Percentiles rank a stretch among this genome's conserved stretches.
These are phyloP conservation scores for Diaporthe capsici DNA, from an alignment of 2,329 filamentous ascomycete genomes.

Conservation along the genomic window DNA sequence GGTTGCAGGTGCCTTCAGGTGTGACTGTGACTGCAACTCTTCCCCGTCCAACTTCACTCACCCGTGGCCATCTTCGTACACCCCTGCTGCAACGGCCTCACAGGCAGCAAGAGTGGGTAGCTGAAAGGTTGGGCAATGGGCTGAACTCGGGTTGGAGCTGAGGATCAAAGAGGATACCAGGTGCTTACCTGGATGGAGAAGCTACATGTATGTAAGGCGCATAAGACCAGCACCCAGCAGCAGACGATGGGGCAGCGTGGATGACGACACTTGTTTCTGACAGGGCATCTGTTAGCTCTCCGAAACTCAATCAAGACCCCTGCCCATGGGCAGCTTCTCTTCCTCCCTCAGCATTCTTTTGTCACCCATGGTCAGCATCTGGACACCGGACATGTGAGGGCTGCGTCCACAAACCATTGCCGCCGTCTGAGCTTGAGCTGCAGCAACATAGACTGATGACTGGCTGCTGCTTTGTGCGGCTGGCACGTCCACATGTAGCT, in stretches of 20 bases:
- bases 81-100: background rate
- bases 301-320: conserved; percentile 28
- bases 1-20: conserved; percentile 14
- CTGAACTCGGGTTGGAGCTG: background rate
- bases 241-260: background rate
- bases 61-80: background rate
- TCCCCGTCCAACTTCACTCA: background rate
- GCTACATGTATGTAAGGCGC: background rate
- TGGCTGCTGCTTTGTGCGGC: background rate
- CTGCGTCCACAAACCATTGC: too few species aligned
- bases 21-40: conserved; percentile 16
- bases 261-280: conserved; percentile 30
- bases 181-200: background rate
- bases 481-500: background rate
- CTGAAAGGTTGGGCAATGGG: background rate
- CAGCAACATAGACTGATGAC: background rate
- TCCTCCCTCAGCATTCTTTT: background rate
- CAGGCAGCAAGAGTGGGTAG: background rate
- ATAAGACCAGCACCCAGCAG: background rate
- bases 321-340: conserved; percentile 3
- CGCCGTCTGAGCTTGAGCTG: background rate
- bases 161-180: conserved; percentile 5
- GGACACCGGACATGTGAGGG: background rate
- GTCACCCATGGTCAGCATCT: background rate
- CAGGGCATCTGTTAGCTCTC: conserved; percentile 1